phyloP scores from a whole-genome alignment of 73 alveolate species.

The Paramecium sonneborni region DNA sequence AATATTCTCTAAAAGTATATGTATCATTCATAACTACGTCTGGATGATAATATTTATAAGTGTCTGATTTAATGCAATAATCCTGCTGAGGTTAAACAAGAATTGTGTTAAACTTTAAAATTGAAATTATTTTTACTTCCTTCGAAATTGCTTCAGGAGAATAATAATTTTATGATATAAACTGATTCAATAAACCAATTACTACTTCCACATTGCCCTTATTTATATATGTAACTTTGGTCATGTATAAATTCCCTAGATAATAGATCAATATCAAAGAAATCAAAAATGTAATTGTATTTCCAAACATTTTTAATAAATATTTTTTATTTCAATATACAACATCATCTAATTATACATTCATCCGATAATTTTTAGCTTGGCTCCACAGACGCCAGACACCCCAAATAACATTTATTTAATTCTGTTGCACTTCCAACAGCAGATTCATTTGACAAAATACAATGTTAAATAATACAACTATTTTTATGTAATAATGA shows the following conservation, averaged over 20 bases:
- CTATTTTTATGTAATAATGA: neutral
- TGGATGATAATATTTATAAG: conserved; percentile 31
- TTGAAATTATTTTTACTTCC: neutral
- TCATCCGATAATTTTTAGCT: neutral
- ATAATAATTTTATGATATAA: neutral
- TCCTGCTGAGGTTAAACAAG: neutral
- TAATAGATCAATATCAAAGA: neutral
- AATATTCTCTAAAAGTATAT: neutral
- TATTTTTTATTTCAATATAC: neutral
- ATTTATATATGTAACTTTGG: neutral
- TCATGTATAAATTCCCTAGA: neutral
- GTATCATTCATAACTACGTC: conserved; percentile 13
- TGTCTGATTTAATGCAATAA: conserved; percentile 8
- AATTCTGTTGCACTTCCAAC: neutral
- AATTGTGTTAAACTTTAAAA: neutral
- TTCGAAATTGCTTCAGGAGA: neutral
- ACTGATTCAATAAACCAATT: neutral
- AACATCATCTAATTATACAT: neutral
- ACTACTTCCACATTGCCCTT: neutral
- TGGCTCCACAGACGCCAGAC: neutral
- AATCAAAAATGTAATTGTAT: neutral
- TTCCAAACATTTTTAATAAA: neutral
- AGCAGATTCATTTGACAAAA: neutral
- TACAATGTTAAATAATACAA: neutral
- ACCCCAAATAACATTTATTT: neutral